phyloP scores from a whole-genome alignment of 2,329 filamentous ascomycete species.

The Nemania sp. region DNA sequence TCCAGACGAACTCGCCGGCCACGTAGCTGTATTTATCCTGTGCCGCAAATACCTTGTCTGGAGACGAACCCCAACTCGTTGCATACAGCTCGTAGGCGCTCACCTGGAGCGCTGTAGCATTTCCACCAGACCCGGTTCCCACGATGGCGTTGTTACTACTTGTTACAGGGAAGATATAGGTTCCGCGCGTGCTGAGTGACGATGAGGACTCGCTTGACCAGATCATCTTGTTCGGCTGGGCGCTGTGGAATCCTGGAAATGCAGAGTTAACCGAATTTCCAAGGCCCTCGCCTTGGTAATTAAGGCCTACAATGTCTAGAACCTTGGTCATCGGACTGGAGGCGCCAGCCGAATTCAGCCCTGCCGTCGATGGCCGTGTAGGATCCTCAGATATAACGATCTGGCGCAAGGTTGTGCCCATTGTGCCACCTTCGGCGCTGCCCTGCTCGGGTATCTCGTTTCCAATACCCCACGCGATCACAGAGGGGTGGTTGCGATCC shows the following conservation, averaged over 20 bases:
- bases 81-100: slow-evolving; percentile 59
- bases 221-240: slow-evolving; percentile 54
- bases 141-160: slow-evolving; percentile 44
- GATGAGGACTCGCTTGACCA: slow-evolving; percentile 50
- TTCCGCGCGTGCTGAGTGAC: slow-evolving; percentile 54
- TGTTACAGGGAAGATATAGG: slow-evolving; percentile 57
- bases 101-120: slow-evolving; percentile 45
- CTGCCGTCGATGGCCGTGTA: slow-evolving; percentile 50
- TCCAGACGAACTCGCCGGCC: slow-evolving; percentile 59
- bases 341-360: slow-evolving; percentile 52
- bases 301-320: slow-evolving; percentile 55
- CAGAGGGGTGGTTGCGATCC: slow-evolving; percentile 59
- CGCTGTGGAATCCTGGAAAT: slow-evolving; percentile 46
- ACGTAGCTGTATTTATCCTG: slow-evolving; percentile 56
- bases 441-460: slow-evolving; percentile 59
- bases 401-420: slow-evolving; percentile 42
- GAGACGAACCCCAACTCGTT: slow-evolving; percentile 50
- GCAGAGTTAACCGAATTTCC: slow-evolving; percentile 16
- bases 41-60: slow-evolving; percentile 56
- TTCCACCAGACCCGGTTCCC: slow-evolving; percentile 45
- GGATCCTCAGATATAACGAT: slow-evolving; percentile 53
- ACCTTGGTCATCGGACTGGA: slow-evolving; percentile 45
- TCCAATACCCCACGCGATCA: slow-evolving; percentile 57
- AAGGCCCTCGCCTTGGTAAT: slow-evolving; percentile 59
- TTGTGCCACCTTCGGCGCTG: slow-evolving; percentile 26